Base-by-base conservation (phyloP, 768 basidiomycete species). In the Calocybe cyanea region DNA sequence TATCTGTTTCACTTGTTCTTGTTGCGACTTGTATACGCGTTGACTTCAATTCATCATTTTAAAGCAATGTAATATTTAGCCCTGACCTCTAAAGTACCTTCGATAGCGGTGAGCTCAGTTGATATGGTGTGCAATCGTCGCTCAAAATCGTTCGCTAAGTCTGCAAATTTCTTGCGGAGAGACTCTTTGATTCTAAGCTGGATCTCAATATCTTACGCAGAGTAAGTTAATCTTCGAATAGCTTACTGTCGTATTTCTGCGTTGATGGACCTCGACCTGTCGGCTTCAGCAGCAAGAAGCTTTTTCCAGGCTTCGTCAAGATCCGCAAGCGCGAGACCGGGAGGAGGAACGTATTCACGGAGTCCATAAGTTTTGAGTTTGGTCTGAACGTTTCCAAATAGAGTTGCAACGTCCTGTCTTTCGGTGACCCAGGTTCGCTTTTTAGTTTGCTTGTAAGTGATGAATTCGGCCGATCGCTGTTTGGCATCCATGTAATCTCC, bases 341-440 rank as follows among this genome's bases (percentile, higher is more conserved):
- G 60, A 2, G 83, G 80, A 10, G 96, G 93, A 18, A 84, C 73
- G 63, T 94, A 98, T 57, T 89, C 82, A 48, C 81, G 73, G 54
- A 99, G 61, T 8, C 85, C 81, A 68, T 98, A 98, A 18, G 94
- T 98, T 63, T 76, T 79, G 45, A 98, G 69, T 65, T 98, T 97
- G 0, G 92, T 95, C 63, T 93, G 90, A 21, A 99, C 84, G 58
- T 96, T 95, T 2, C 88, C 85, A 52, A 97, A 90, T 11, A 97
- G 75, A 1, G 87, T 89, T 7, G 83, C 80, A 8, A 96, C 69
- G 48, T 94, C 93, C 59, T 92, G 87, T 59, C 85, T 81, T 64
- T 98, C 94, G 7, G 81, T 83, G 8, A 92, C 89, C 91, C 92
- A 96, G 1, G 71, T 71, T 2, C 92, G 80, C 58, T 96, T 96